phyloP scores from a whole-genome alignment of 345 rosid genomes.

The Melaleuca alternifolia region DNA sequence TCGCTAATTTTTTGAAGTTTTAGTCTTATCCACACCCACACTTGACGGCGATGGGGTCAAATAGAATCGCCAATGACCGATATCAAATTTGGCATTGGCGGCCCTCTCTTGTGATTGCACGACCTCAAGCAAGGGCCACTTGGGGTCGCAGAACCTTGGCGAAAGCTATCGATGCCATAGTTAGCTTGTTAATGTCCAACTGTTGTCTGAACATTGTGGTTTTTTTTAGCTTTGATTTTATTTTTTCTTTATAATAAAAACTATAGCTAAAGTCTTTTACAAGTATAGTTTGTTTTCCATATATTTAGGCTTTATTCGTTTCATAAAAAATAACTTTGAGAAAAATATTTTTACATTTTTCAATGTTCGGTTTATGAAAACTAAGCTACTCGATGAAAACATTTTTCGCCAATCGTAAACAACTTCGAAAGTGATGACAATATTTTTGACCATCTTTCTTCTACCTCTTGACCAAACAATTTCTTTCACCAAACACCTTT shows the following conservation, averaged over 20 bases:
- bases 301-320: too few species aligned
- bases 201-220: accelerated
- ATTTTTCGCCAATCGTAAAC: too few species aligned
- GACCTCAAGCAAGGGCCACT: background rate
- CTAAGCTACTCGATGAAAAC: too few species aligned
- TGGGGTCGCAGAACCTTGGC: background rate
- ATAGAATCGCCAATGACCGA: background rate
- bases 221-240: background rate
- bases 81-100: background rate
- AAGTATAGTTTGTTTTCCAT: background rate
- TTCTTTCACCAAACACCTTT: too few species aligned
- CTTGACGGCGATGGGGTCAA: accelerated
- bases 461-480: too few species aligned
- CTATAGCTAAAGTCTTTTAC: background rate
- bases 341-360: too few species aligned
- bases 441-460: too few species aligned
- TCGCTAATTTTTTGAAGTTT: background rate
- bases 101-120: background rate
- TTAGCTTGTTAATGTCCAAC: accelerated
- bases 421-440: too few species aligned
- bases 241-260: background rate
- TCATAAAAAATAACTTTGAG: too few species aligned
- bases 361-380: too few species aligned
- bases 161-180: accelerated
- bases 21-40: background rate